Percentiles rank a stretch among this genome's conserved stretches.
Conservation (phyloP, 176 grass and related monocot species). For the Chloris gayana region DNA sequence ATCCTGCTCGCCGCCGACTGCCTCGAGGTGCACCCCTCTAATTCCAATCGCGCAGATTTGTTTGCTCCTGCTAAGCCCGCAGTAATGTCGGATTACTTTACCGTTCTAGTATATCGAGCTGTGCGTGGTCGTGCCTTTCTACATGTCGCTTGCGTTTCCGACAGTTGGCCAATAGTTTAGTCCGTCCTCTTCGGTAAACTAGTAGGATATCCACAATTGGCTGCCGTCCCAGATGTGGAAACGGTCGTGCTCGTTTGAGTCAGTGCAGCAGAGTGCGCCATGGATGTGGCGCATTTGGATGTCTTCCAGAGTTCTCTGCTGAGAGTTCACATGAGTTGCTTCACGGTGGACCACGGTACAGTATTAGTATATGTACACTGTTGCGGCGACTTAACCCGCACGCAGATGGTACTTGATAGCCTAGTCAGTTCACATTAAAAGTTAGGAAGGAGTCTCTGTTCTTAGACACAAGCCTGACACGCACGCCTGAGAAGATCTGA, state of each 20-base stretch:
- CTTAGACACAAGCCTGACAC: neutral
- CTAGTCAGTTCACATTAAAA: neutral
- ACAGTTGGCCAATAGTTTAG: neutral
- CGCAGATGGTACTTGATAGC: slow-evolving; percentile 6
- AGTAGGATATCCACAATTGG: slow-evolving; percentile 1
- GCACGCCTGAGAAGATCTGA: neutral
- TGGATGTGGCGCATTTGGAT: neutral
- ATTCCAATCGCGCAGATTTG: neutral
- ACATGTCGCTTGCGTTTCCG: slow-evolving; percentile 13
- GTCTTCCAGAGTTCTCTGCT: neutral
- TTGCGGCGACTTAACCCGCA: slow-evolving; percentile 3
- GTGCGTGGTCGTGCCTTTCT: neutral
- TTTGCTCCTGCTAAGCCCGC: neutral
- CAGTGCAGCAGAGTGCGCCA: neutral
- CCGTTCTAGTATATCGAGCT: neutral
- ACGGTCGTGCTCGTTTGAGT: neutral
- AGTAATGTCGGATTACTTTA: slow-evolving; percentile 1
- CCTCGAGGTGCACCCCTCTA: slow-evolving; percentile 53
- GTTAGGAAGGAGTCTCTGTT: neutral
- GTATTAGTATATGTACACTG: neutral
- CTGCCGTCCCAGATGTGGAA: slow-evolving; percentile 19
- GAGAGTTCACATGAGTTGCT: slow-evolving; percentile 5
- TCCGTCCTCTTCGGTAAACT: neutral
- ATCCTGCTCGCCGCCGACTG: slow-evolving; percentile 86
- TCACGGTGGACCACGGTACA: slow-evolving; percentile 5